Conservation (phyloP, 495 filamentous ascomycete species). For the Aspergillus nanangensis region DNA sequence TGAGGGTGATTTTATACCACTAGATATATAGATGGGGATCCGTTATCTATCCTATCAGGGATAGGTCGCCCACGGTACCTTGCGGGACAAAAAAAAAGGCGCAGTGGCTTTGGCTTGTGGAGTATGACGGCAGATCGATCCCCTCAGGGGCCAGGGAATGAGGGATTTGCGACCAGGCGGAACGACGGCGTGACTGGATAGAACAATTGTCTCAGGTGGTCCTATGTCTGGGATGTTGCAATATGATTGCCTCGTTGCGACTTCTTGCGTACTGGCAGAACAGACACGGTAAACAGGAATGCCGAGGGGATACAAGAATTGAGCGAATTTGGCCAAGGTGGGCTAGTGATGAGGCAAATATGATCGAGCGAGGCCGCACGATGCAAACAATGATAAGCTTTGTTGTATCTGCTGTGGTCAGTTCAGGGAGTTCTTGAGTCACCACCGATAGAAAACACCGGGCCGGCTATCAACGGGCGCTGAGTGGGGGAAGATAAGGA, state of each 20-base stretch:
- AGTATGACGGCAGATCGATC: conserved; percentile 21
- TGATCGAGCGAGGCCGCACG: conserved; percentile 8
- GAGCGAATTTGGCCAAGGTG: conserved; percentile 7
- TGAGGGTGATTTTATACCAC: conserved; percentile 26
- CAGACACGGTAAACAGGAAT: conserved; percentile 12
- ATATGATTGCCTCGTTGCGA: conserved; percentile 1
- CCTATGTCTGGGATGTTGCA: conserved; percentile 1
- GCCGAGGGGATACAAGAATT: conserved; percentile 11
- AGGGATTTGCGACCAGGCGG: conserved; percentile 24
- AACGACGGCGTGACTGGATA: conserved; percentile 6
- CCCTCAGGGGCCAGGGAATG: conserved; percentile 23
- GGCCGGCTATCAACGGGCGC: conserved; percentile 18
- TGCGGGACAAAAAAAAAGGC: conserved; percentile 7
- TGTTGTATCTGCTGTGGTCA: conserved; percentile 14
- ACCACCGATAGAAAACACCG: conserved; percentile 2
- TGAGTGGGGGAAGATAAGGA: conserved; percentile 34
- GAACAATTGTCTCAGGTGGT: conserved; percentile 18
- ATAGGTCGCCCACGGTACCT: conserved; percentile 36
- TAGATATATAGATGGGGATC: background rate
- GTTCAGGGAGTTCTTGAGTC: conserved; percentile 13
- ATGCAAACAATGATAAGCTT: conserved; percentile 20
- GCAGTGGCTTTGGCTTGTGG: conserved; percentile 25
- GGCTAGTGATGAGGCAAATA: conserved; percentile 16
- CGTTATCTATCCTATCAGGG: conserved; percentile 14
- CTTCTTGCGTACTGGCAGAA: background rate